Evolutionary conservation across 192 early-diverging fungal species (phyloP).

Genomic region (Backusella morwellensis): DNA sequence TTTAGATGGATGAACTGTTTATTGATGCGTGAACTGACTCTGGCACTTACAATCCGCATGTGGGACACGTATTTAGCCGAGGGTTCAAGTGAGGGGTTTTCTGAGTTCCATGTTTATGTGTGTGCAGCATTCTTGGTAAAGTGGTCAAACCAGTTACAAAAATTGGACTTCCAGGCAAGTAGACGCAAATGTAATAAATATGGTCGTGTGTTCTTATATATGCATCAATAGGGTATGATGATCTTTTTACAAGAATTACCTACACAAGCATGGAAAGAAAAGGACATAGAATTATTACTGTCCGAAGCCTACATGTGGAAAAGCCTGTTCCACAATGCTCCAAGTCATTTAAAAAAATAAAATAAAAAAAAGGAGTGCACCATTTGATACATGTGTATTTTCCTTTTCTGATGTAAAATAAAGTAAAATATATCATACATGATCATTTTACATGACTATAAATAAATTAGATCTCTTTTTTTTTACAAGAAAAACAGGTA

Average conservation of each 20-base stretch:
- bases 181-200: neutral
- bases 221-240: conserved; percentile 64
- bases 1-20: conserved; percentile 99
- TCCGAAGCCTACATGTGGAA: conserved; percentile 99
- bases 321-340: conserved; percentile 88
- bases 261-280: conserved; percentile 80
- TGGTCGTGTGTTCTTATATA: neutral
- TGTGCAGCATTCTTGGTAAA: conserved; percentile 98
- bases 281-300: conserved; percentile 92
- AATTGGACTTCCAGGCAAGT: conserved; percentile 81
- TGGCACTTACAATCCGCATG: conserved; percentile 90
- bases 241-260: conserved; percentile 91
- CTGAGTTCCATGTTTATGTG: conserved; percentile 97
- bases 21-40: conserved; percentile 92
- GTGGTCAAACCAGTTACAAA: conserved; percentile 80
- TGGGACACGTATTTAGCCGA: conserved; percentile 98
- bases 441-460: neutral
- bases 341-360: conserved; percentile 67
- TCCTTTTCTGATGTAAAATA: neutral
- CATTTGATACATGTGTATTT: neutral
- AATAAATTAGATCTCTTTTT: neutral
- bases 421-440: neutral
- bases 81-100: conserved; percentile 79
- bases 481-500: no score
- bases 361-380: neutral